phyloP scores from a whole-genome alignment of 2,329 filamentous ascomycete species.

The Penicillium sp. region DNA sequence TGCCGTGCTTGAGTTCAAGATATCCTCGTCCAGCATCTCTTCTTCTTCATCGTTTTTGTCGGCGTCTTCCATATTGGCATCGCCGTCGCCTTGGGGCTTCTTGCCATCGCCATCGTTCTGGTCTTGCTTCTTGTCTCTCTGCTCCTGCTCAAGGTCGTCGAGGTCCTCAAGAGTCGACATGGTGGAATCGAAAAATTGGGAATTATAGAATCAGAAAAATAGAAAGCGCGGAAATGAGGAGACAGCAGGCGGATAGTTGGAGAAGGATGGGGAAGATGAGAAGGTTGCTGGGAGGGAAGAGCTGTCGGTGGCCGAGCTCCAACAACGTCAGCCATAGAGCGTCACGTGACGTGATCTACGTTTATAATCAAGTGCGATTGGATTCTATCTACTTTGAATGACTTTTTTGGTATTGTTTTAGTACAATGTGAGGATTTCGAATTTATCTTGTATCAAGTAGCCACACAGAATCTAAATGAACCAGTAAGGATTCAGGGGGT shows the following conservation, averaged over 20 bases:
- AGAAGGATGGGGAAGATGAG: conserved; percentile 15
- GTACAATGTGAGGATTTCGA: background rate
- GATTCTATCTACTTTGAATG: background rate
- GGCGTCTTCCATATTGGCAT: conserved; percentile 89
- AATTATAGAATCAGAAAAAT: conserved; percentile 8
- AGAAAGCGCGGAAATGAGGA: background rate
- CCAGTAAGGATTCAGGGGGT: conserved; percentile 8
- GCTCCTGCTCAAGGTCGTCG: conserved; percentile 79
- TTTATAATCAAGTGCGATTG: conserved; percentile 9
- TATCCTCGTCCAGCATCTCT: conserved; percentile 86
- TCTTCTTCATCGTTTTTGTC: conserved; percentile 68
- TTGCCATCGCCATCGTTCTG: conserved; percentile 57
- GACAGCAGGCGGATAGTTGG: conserved; percentile 5
- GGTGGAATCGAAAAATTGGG: conserved; percentile 14
- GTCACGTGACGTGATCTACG: conserved; percentile 30
- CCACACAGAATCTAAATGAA: conserved; percentile 4
- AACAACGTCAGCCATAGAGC: conserved; percentile 35
- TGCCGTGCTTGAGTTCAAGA: conserved; percentile 86
- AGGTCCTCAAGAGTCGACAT: conserved; percentile 94
- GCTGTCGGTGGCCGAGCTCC: conserved; percentile 32
- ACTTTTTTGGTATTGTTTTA: background rate
- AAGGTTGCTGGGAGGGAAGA: conserved; percentile 23
- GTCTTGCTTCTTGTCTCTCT: conserved; percentile 68
- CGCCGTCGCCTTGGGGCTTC: conserved; percentile 61
- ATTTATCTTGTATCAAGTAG: background rate